Conservation (phyloP, 2,329 filamentous ascomycete genomes). For the Beauveria pseudobassiana region DNA sequence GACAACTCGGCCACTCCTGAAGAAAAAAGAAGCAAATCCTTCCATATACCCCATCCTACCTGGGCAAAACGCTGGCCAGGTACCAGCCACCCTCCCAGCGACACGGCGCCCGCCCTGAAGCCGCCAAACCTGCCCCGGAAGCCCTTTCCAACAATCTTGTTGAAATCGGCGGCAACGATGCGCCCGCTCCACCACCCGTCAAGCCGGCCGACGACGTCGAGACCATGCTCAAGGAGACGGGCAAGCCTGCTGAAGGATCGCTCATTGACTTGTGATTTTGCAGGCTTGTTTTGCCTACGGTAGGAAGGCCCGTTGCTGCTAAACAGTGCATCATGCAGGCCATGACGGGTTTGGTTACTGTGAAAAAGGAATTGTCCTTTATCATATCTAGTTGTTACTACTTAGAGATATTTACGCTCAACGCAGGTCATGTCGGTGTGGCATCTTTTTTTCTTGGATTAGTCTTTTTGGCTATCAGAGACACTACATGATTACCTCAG, state of each 20-base stretch:
- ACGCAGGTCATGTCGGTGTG: conserved; percentile 7
- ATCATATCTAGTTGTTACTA: neutral
- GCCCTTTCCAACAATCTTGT: conserved; percentile 37
- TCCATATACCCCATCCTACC: conserved; percentile 77
- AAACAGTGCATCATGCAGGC: conserved; percentile 4
- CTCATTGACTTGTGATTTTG: conserved; percentile 42
- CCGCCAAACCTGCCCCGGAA: conserved; percentile 13
- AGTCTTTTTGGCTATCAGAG: neutral
- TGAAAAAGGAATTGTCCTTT: neutral
- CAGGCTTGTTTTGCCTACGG: no score
- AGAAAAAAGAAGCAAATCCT: conserved; percentile 72
- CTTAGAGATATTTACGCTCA: conserved; percentile 6
- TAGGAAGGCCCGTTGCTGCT: neutral
- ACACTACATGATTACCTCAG: neutral
- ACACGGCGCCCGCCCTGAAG: conserved; percentile 17
- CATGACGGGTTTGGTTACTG: neutral
- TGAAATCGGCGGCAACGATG: conserved; percentile 41
- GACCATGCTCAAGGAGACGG: conserved; percentile 38
- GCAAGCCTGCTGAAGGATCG: conserved; percentile 39
- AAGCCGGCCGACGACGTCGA: conserved; percentile 31
- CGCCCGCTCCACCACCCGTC: neutral
- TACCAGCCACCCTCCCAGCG: conserved; percentile 48
- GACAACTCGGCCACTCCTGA: conserved; percentile 47
- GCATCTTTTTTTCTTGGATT: neutral
- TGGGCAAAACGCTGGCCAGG: conserved; percentile 55